Conservation (phyloP, 805 yeast genomes). For the Candida piceae region DNA sequence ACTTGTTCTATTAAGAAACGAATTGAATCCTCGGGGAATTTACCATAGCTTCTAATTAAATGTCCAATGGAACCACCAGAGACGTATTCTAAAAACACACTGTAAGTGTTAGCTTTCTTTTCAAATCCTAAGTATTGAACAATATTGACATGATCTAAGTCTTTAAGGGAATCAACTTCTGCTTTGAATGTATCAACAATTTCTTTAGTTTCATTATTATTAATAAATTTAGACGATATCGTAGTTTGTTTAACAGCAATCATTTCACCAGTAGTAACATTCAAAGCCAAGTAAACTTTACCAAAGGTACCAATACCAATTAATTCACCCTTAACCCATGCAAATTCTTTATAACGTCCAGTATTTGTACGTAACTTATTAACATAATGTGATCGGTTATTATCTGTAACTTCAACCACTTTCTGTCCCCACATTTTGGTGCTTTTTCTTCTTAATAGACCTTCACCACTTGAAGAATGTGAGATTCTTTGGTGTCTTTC, state of each 20-base stretch:
- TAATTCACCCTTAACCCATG: slow-evolving; percentile 96
- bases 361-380: slow-evolving; percentile 59
- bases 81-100: slow-evolving; percentile 88
- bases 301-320: slow-evolving; percentile 98
- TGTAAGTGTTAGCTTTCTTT: slow-evolving; percentile 64
- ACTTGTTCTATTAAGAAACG: slow-evolving; percentile 74
- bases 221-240: slow-evolving; percentile 43
- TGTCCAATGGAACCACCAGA: slow-evolving; percentile 97
- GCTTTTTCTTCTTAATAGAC: slow-evolving; percentile 62
- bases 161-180: slow-evolving; percentile 91
- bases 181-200: slow-evolving; percentile 79
- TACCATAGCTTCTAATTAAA: slow-evolving; percentile 74
- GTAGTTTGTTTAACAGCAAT: slow-evolving; percentile 96
- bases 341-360: slow-evolving; percentile 78
- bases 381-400: slow-evolving; percentile 54
- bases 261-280: slow-evolving; percentile 97
- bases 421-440: slow-evolving; percentile 98
- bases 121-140: slow-evolving; percentile 97
- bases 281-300: slow-evolving; percentile 83
- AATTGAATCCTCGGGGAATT: slow-evolving; percentile 75
- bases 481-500: slow-evolving; percentile 26
- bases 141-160: slow-evolving; percentile 87
- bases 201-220: slow-evolving; percentile 44
- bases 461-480: slow-evolving; percentile 17
- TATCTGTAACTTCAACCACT: slow-evolving; percentile 84